Evolutionary conservation across 2,329 filamentous ascomycete species (phyloP).

Genomic region (Lachnellula arida): DNA sequence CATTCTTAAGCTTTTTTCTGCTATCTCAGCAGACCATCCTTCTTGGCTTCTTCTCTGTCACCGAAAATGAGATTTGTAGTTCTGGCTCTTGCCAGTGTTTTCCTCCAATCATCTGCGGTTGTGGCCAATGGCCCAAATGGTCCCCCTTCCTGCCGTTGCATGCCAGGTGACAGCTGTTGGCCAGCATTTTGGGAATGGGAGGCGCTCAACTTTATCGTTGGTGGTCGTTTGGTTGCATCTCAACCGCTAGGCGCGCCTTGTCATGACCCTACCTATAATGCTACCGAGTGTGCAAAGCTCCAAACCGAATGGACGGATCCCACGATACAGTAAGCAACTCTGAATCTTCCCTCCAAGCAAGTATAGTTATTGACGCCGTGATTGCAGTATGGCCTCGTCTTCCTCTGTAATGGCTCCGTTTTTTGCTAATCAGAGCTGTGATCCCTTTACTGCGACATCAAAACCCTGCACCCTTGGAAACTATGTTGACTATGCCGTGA

Average conservation of each 20-base stretch:
- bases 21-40: too few relatives aligned
- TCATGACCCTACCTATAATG: slow-evolving; percentile 23
- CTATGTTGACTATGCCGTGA: slow-evolving; percentile 33
- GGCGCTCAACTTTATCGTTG: slow-evolving; percentile 40
- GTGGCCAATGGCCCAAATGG: not conserved
- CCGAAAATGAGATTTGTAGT: too few relatives aligned
- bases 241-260: slow-evolving; percentile 26
- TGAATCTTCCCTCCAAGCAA: not conserved
- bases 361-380: not conserved
- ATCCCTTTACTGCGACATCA: slow-evolving; percentile 33
- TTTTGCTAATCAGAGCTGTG: slow-evolving; percentile 36
- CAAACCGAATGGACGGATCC: slow-evolving; percentile 30
- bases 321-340: not conserved
- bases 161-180: slow-evolving; percentile 34
- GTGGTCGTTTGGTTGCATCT: slow-evolving; percentile 36
- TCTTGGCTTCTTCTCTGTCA: too few relatives aligned
- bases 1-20: too few relatives aligned
- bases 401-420: slow-evolving; percentile 39
- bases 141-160: slow-evolving; percentile 3
- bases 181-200: slow-evolving; percentile 42
- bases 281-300: slow-evolving; percentile 12
- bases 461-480: slow-evolving; percentile 36
- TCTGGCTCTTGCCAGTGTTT: too few relatives aligned
- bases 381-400: slow-evolving; percentile 32
- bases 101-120: too few relatives aligned